Conservation (phyloP, 108 stramenopile genomes). For the Poteriospumella lacustris region DNA sequence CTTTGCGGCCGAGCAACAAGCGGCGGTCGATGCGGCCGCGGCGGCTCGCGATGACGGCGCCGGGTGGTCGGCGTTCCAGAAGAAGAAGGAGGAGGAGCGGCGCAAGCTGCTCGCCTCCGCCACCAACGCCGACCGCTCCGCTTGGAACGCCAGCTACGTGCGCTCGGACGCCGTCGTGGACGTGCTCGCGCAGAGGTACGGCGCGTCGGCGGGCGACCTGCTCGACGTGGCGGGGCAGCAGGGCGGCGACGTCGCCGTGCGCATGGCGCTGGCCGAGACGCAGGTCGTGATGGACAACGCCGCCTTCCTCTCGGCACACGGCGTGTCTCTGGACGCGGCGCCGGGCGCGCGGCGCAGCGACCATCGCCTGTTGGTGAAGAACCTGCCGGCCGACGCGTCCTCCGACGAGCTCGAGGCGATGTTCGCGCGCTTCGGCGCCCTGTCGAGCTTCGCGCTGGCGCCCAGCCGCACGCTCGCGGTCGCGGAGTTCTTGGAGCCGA, state of each 20-base stretch:
- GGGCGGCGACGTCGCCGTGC: conserved; percentile 83
- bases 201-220: conserved; percentile 78
- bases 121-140: conserved; percentile 51
- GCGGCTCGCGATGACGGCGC: neutral
- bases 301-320: conserved; percentile 75
- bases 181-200: conserved; percentile 75
- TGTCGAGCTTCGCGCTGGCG: conserved; percentile 63
- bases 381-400: conserved; percentile 79
- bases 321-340: conserved; percentile 71
- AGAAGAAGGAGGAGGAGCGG: conserved; percentile 71
- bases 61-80: conserved; percentile 67
- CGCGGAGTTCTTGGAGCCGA: conserved; percentile 75
- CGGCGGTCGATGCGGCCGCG: neutral
- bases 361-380: conserved; percentile 85
- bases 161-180: conserved; percentile 91
- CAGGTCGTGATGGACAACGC: conserved; percentile 85
- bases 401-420: conserved; percentile 75
- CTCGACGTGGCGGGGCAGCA: conserved; percentile 67
- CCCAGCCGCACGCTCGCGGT: conserved; percentile 79
- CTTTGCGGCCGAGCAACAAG: conserved; percentile 19
- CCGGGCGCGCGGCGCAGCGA: conserved; percentile 59
- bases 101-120: conserved; percentile 66
- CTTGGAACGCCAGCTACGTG: conserved; percentile 88
- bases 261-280: conserved; percentile 89
- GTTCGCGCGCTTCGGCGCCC: conserved; percentile 66